phyloP scores from a whole-genome alignment of 2,329 filamentous ascomycete genomes.

The Neoascochyta sp. region DNA sequence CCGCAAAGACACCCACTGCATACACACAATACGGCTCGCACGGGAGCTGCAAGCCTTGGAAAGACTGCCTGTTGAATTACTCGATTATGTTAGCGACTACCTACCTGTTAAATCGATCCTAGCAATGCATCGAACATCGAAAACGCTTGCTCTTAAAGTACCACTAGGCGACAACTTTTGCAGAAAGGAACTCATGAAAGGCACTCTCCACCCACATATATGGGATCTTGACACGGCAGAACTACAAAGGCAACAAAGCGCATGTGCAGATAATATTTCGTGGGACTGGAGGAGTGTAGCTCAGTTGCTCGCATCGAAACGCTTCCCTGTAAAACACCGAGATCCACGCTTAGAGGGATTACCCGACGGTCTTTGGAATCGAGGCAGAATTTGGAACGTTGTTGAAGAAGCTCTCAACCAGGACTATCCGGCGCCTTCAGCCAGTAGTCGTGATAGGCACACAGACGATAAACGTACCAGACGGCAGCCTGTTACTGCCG shows the following conservation, averaged over 20 bases:
- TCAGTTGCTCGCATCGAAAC: conserved; percentile 12
- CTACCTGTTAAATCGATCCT: conserved; percentile 14
- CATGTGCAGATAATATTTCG: conserved; percentile 1
- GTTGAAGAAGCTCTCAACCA: conserved; percentile 12
- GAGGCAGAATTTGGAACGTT: conserved; percentile 25
- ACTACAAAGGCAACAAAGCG: conserved; percentile 5
- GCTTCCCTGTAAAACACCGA: conserved; percentile 8
- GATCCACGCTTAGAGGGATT: conserved; percentile 11
- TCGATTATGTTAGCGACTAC: conserved; percentile 4
- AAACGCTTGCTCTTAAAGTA: conserved; percentile 13
- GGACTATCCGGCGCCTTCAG: neutral
- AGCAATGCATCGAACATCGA: conserved; percentile 18
- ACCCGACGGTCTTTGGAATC: conserved; percentile 22
- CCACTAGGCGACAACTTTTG: conserved; percentile 25
- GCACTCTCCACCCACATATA: conserved; percentile 19
- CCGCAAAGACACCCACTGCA: neutral
- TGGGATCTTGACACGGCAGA: conserved; percentile 21
- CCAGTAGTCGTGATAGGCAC: neutral
- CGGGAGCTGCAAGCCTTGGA: conserved; percentile 1
- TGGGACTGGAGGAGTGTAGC: conserved; percentile 20
- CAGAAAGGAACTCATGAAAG: conserved; percentile 17
- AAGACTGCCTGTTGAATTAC: conserved; percentile 3
- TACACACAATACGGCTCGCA: neutral
- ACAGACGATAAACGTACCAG: neutral
- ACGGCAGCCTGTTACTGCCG: neutral